phyloP scores from a whole-genome alignment of 2,329 filamentous ascomycete genomes.

The Neofusicoccum sp. region DNA sequence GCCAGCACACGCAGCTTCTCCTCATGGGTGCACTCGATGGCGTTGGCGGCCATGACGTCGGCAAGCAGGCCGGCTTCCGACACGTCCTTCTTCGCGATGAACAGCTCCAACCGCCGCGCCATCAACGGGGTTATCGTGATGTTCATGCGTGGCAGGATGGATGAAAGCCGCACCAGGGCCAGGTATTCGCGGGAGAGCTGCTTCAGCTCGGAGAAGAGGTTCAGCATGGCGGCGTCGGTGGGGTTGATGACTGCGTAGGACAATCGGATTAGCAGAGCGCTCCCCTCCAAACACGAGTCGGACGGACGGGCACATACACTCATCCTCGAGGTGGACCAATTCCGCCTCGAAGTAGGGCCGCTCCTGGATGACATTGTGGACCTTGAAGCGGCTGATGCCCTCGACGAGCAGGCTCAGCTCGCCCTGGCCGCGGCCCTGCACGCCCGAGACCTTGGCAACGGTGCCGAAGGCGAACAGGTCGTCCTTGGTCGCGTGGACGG shows the following conservation, averaged over 20 bases:
- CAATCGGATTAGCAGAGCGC: background rate
- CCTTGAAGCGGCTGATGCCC: slow-evolving; percentile 71
- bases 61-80: slow-evolving; percentile 81
- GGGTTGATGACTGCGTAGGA: slow-evolving; percentile 34
- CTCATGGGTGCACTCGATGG: slow-evolving; percentile 82
- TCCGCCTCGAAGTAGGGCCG: slow-evolving; percentile 84
- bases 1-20: slow-evolving; percentile 86
- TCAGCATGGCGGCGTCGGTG: slow-evolving; percentile 64
- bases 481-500: slow-evolving; percentile 42
- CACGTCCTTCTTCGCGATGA: slow-evolving; percentile 78
- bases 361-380: slow-evolving; percentile 74
- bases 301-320: slow-evolving; percentile 48
- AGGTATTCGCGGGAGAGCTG: slow-evolving; percentile 82
- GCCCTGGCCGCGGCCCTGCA: slow-evolving; percentile 47
- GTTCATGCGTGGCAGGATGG: slow-evolving; percentile 71
- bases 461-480: slow-evolving; percentile 84
- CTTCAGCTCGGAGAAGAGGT: slow-evolving; percentile 78
- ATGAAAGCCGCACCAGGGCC: slow-evolving; percentile 77
- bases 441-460: slow-evolving; percentile 53
- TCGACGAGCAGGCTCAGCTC: slow-evolving; percentile 84
- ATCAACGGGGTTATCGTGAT: slow-evolving; percentile 58
- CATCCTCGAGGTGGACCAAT: slow-evolving; percentile 69
- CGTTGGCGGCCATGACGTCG: slow-evolving; percentile 93
- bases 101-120: slow-evolving; percentile 79
- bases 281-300: background rate